Base-by-base conservation (phyloP, 768 basidiomycete species). In the Phlebiopsis gigantea region DNA sequence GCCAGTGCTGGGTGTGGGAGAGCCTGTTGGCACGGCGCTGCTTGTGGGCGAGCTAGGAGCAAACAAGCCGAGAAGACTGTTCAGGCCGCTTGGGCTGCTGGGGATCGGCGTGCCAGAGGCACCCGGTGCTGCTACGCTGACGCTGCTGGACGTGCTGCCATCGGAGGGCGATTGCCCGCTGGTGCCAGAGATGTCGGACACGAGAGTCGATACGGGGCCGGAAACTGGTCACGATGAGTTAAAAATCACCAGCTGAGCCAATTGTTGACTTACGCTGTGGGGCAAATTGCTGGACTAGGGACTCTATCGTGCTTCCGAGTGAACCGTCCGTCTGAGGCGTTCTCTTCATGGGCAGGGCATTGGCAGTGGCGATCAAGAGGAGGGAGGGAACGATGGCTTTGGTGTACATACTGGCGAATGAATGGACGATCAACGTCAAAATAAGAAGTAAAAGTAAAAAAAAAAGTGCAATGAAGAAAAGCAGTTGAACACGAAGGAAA, bases 401-500 rank as follows among this genome's bases (percentile, higher is more conserved):
- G 42, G 56, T 24, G 45, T 48, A 50, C 60, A 61, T 61, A 19
- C 21, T 53, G 42, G 22, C 5, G 53, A 51, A 21, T 43, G 43
- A 55, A 22, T 7, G 34, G 46, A 56, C 60, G 60, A 24, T 61
- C 57, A 61, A 58, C 60, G 60, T 53, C 19, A 43, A 39, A 30
- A 50, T 19, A 28, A 34, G 21, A 19, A 50, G 15, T 31, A 51
- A 55, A 26, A 55, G 28, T 25, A 41, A 24, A 31, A 39, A 31
- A 30, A 31, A 30, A 51, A 34, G 50, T 31, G 34, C 50, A 51
- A 51, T 21, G 39, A 41, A 51, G 43, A 54, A 49, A 46, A 54
- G 46, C 41, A 50, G 43, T 12, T 22, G 41, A n/a, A 49, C 29
- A 55, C 17, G 31, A 49, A 44, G 51, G 34, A 46, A 50, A 34